Evolutionary conservation across 2,329 filamentous ascomycete genomes (phyloP).

Genomic region (Botryosphaeria dothidea): DNA sequence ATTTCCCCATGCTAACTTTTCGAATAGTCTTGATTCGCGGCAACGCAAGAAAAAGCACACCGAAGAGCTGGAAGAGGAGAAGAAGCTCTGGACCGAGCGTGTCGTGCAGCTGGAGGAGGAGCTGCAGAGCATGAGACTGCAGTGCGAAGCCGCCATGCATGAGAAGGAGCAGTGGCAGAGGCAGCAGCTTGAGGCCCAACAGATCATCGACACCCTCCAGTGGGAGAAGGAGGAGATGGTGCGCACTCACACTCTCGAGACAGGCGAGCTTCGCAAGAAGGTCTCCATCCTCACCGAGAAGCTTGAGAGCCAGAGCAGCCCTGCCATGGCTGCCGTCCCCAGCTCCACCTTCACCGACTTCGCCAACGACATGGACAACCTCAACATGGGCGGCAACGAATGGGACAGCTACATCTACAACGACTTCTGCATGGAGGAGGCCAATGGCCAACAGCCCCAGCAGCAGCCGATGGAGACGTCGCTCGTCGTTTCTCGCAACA

Average conservation of each 20-base stretch:
- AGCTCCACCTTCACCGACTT: constrained; percentile 68
- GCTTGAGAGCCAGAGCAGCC: constrained; percentile 61
- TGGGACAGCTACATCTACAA: constrained; percentile 85
- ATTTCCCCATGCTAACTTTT: constrained; percentile 37
- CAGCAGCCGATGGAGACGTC: constrained; percentile 41
- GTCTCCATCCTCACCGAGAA: constrained; percentile 76
- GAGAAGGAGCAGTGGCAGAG: constrained; percentile 68
- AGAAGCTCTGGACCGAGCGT: constrained; percentile 81
- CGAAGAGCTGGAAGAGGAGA: constrained; percentile 93
- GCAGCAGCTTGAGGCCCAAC: constrained; percentile 72
- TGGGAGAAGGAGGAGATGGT: constrained; percentile 93
- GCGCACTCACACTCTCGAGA: constrained; percentile 83
- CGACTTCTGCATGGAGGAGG: constrained; percentile 64
- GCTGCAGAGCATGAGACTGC: constrained; percentile 66
- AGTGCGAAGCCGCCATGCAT: constrained; percentile 51
- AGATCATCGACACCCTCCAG: constrained; percentile 74
- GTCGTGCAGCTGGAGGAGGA: constrained; percentile 80
- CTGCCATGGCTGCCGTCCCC: constrained; percentile 49
- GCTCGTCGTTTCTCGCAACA: constrained; percentile 44
- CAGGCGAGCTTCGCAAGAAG: constrained; percentile 88
- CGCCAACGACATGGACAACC: constrained; percentile 79
- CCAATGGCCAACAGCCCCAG: constrained; percentile 36
- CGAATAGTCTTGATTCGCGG: constrained; percentile 80
- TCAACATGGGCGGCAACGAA: constrained; percentile 72
- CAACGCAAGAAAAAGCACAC: constrained; percentile 99